phyloP scores from a whole-genome alignment of 108 stramenopile species.

The Skeletonema tropicum region DNA sequence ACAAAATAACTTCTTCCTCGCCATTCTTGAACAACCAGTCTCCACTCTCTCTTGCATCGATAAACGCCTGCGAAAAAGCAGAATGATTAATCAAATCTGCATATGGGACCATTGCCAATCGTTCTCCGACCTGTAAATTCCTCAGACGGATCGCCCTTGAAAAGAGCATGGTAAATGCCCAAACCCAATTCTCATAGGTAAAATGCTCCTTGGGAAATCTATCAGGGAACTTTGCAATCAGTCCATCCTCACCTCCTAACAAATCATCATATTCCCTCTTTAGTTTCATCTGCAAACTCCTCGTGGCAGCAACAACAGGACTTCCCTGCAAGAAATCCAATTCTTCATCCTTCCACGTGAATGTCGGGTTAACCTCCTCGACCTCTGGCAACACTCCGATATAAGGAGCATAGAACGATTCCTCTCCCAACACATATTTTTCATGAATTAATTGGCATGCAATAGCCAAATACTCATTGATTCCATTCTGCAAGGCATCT shows the following conservation, averaged over 20 bases:
- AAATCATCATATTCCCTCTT: slow-evolving; percentile 82
- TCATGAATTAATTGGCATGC: slow-evolving; percentile 94
- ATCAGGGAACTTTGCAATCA: slow-evolving; percentile 68
- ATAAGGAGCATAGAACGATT: slow-evolving; percentile 83
- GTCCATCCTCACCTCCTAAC: slow-evolving; percentile 70
- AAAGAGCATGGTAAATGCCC: slow-evolving; percentile 97
- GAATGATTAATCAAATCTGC: slow-evolving; percentile 97
- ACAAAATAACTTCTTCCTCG: slow-evolving; percentile 93
- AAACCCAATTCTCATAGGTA: slow-evolving; percentile 89
- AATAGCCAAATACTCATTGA: slow-evolving; percentile 95
- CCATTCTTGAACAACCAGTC: slow-evolving; percentile 90
- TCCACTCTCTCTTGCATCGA: slow-evolving; percentile 81
- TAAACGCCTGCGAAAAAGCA: slow-evolving; percentile 86
- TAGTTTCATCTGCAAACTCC: slow-evolving; percentile 88
- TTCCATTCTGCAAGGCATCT: slow-evolving; percentile 73
- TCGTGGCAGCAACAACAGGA: slow-evolving; percentile 89
- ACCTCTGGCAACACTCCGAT: slow-evolving; percentile 90
- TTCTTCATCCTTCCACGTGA: slow-evolving; percentile 94
- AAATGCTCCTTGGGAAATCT: slow-evolving; percentile 83
- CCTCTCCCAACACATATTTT: slow-evolving; percentile 71
- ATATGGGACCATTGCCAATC: slow-evolving; percentile 93
- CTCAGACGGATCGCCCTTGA: slow-evolving; percentile 86
- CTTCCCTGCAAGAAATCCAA: slow-evolving; percentile 86
- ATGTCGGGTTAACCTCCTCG: slow-evolving; percentile 92
- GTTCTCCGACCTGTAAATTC: slow-evolving; percentile 78